Percentiles rank a stretch among this genome's conserved stretches.
Conservation (phyloP, 2,329 filamentous ascomycete genomes). For the Metarhizium guizhouense region DNA sequence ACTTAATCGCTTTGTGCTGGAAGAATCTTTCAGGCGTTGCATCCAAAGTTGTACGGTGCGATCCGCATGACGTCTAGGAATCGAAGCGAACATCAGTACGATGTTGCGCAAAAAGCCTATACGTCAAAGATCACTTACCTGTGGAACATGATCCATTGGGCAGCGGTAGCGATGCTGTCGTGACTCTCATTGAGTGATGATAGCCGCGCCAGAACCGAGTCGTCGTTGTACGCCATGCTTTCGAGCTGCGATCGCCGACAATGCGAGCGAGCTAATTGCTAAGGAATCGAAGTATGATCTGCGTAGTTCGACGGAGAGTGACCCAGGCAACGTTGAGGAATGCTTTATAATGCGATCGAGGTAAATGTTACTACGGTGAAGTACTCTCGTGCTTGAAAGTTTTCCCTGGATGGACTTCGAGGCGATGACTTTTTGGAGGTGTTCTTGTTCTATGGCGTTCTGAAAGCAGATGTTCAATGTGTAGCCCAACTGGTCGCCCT, state of each 20-base stretch:
- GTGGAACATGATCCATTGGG: constrained; percentile 99
- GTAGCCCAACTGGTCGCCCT: background rate
- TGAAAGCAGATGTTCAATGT: background rate
- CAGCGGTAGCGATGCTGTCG: constrained; percentile 90
- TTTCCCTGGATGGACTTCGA: background rate
- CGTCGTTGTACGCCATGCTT: constrained; percentile 86
- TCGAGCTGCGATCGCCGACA: background rate
- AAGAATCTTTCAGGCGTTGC: constrained; percentile 78
- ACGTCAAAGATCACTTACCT: constrained; percentile 45
- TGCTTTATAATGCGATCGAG: background rate
- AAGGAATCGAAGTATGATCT: background rate
- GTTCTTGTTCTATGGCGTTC: background rate
- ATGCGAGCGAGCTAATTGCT: background rate
- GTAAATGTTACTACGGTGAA: background rate
- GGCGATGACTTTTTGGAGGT: background rate
- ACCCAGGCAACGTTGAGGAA: background rate
- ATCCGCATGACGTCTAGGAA: constrained; percentile 73
- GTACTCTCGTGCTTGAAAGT: background rate
- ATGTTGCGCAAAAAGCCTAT: background rate
- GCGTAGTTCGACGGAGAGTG: background rate
- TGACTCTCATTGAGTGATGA: constrained; percentile 95
- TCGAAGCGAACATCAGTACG: background rate
- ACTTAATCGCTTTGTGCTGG: constrained; percentile 77
- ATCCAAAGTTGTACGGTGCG: constrained; percentile 89
- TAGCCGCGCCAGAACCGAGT: constrained; percentile 89